Evolutionary conservation across 257 asterid species (phyloP), one percentile per base, ranked within the genome.

Genomic region (Agastache rugosa): DNA sequence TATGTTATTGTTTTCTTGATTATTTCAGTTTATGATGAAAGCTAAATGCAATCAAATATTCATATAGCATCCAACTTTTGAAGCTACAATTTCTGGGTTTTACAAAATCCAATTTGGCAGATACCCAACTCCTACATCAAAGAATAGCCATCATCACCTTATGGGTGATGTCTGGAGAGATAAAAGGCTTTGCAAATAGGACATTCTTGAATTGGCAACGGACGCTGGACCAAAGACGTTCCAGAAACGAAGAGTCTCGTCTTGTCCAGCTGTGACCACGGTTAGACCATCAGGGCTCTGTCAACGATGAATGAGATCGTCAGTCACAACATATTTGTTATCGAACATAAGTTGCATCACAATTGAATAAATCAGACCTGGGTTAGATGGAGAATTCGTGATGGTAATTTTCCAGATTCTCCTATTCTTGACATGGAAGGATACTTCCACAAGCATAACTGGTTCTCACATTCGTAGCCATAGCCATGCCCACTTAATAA

Each of bases 231-330:
- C 96, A 81, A 92, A 92, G 20, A 83, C 88, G 19, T 92, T 90
- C 96, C 98, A 88, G 67, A 86, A 81, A 19, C 91, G 84, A 71
- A 92, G 78, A 2, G 85, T 77, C 83, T 85, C 91, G 12, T 90
- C 92, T 77, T 75, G 96, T 80, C 79, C 90, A 20, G 89, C 96
- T 2, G 96, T 78, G 62, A 73, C 89, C 76, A 81, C 91, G 2
- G 91, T 88, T 63, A 80, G 73, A 80, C 98, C 98, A 81, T 90
- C 90, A 0, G 97, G 92, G 86, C 94, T 88, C 97, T 92, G 86
- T 75, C 51, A 20, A 51, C 60, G 53, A 77, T 0, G 8, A 74
- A 55, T 11, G 14, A 39, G 44, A 76, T 66, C 16, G 27, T 19
- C 59, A 8, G 59, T 19, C 27, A 50, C 23, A 53, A 2, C 37